Base-by-base conservation (phyloP, 768 basidiomycete genomes). In the Lactifluus echinatus region DNA sequence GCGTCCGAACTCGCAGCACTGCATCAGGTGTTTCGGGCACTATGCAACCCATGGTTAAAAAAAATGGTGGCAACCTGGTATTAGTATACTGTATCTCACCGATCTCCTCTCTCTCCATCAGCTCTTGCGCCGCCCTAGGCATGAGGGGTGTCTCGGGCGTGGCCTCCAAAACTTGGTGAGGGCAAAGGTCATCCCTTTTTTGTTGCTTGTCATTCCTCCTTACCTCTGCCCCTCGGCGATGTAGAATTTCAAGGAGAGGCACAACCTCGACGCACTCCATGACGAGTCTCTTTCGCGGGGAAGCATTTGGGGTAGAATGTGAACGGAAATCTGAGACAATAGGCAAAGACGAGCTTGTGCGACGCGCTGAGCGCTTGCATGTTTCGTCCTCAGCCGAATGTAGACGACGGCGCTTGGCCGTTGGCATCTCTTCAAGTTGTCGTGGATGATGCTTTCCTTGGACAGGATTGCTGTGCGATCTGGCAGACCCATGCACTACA, bases 201-300 rank as follows among this genome's bases (percentile, higher is more conserved):
- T 29, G 42, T 17, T 53, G n/a, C 14, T 12, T n/a, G 28, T 14
- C 12, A 23, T 43, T 50, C 29, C 12, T 19, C 29, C 34, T 11
- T 19, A 28, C 12, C 24, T 26, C 21, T 17, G 26, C 19, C 24
- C 14, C 36, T n/a, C 28, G 19, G 28, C 34, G 42, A 5, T 12
- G 47, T 8, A 50, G 24, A 37, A 50, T 48, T 44, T 54, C 42
- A 21, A 31, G 28, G 11, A 50, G 40, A 50, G 48, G 48, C 8
- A 21, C 34, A 24, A 59, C 34, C n/a, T 59, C 58, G 21, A 59
- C 58, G 36, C 53, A 59, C 2, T 59, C 58, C 53, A 59, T 59
- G 34, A 55, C 21, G 10, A 45, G 2, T 33, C 53, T 50, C 24
- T 21, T 15, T n/a, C 47, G 48, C 14, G 34, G 40, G 23, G 23